These are phyloP conservation scores for Coprinopsis marcescibilis DNA, from an alignment of 768 basidiomycete species.

Conservation along the genomic window DNA sequence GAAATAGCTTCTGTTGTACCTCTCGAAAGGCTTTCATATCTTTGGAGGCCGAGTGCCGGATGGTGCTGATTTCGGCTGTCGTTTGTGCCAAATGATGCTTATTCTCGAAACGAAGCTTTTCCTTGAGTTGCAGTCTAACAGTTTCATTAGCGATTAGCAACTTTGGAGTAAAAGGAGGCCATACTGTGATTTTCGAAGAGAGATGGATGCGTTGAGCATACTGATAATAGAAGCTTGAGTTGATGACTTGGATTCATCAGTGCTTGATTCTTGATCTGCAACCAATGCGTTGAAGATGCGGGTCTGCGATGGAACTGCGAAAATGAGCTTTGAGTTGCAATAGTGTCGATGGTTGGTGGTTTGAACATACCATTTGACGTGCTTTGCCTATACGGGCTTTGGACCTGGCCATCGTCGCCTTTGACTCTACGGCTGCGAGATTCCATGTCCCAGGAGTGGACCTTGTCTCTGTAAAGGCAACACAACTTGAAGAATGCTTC, in stretches of 20 bases:
- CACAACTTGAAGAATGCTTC: not conserved
- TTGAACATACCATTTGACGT: slow-evolving; percentile 11
- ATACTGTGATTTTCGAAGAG: not conserved
- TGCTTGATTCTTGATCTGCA: too few species aligned
- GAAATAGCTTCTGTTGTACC: too few species aligned
- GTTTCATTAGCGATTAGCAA: not conserved
- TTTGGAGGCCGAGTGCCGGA: too few species aligned
- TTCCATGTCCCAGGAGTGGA: slow-evolving; percentile 5
- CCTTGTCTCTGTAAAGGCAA: slow-evolving; percentile 3
- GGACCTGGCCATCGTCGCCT: slow-evolving; percentile 2
- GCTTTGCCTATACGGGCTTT: slow-evolving; percentile 9
- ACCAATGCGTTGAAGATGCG: slow-evolving; percentile 13
- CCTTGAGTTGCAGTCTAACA: not conserved
- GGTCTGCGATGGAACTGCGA: slow-evolving; percentile 14
- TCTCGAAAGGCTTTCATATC: too few species aligned
- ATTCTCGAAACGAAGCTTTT: not conserved
- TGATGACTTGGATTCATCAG: too few species aligned
- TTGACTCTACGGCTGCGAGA: slow-evolving; percentile 1
- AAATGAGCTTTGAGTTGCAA: not conserved
- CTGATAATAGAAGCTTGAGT: too few species aligned
- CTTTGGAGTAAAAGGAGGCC: not conserved
- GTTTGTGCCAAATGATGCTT: too few species aligned
- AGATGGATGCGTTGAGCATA: not conserved
- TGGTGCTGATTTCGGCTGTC: too few species aligned
- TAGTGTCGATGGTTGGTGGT: not conserved